A percentile compares a stretch with the other conserved stretches of the same genome.
phyloP scores from a whole-genome alignment of 2,329 filamentous ascomycete genomes.

The Botrytis deweyae region DNA sequence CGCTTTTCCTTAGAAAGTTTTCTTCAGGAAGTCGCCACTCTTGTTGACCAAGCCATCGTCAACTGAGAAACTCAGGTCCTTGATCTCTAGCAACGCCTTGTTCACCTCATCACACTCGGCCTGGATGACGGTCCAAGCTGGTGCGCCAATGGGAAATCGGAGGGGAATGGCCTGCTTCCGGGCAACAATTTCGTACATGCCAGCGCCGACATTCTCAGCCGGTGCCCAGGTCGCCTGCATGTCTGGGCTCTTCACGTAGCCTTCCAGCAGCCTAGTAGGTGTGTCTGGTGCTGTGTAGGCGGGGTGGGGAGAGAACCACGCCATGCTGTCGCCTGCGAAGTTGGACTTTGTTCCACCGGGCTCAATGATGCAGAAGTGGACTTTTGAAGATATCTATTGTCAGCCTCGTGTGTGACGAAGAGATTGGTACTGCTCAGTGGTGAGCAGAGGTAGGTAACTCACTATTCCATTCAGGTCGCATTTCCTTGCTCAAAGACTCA shows the following conservation, averaged over 20 bases:
- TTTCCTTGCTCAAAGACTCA: conserved; percentile 38
- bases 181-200: background rate
- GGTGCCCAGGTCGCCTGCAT: background rate
- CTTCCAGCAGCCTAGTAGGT: background rate
- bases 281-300: background rate
- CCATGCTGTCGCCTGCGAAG: conserved; percentile 1
- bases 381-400: background rate
- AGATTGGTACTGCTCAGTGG: background rate
- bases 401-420: background rate
- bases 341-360: background rate
- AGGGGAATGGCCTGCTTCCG: background rate
- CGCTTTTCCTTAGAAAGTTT: too few species aligned
- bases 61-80: background rate
- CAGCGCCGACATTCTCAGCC: background rate
- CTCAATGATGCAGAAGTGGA: conserved; percentile 1
- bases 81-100: background rate
- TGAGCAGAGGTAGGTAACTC: conserved; percentile 31
- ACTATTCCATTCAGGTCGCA: conserved; percentile 41
- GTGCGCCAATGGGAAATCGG: background rate
- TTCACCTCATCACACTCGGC: background rate
- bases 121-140: background rate
- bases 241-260: background rate
- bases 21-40: too few species aligned
- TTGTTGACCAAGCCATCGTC: too few species aligned
- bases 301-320: background rate